These are phyloP conservation scores for Suillus spraguei DNA, from an alignment of 768 basidiomycete species.

Conservation along the genomic window DNA sequence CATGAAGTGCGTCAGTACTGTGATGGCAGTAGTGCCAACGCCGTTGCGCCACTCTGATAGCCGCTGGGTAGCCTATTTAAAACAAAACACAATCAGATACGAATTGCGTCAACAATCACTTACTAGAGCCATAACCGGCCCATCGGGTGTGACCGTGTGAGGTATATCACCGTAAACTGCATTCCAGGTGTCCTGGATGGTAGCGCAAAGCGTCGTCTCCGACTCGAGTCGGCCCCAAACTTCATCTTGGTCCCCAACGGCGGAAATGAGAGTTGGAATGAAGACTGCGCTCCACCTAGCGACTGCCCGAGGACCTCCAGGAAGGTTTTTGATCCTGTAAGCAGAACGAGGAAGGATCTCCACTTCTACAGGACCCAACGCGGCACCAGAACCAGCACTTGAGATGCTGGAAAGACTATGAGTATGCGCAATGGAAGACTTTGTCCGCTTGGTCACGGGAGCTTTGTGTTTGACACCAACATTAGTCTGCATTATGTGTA, in stretches of 20 bases:
- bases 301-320: not conserved
- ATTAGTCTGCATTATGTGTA: no score
- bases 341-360: not conserved
- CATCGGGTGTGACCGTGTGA: no score
- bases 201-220: no score
- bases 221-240: no score
- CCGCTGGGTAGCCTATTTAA: constrained; percentile 7
- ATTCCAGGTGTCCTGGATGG: no score
- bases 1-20: no score
- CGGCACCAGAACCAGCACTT: not conserved
- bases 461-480: not conserved
- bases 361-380: not conserved
- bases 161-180: no score
- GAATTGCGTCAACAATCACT: constrained; percentile 3
- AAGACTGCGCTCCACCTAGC: no score
- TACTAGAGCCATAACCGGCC: constrained; percentile 2
- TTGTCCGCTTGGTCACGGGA: not conserved
- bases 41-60: constrained; percentile 14
- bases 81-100: not conserved
- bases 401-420: not conserved
- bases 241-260: no score
- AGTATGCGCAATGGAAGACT: not conserved
- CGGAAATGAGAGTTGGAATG: no score
- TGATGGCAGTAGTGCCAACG: constrained; percentile 12
- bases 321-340: not conserved